A percentile compares a stretch with the other conserved stretches of the same genome.
Evolutionary conservation across 2,329 filamentous ascomycete species (phyloP).

Genomic region (Hawksworthiomyces lignivorus): DNA sequence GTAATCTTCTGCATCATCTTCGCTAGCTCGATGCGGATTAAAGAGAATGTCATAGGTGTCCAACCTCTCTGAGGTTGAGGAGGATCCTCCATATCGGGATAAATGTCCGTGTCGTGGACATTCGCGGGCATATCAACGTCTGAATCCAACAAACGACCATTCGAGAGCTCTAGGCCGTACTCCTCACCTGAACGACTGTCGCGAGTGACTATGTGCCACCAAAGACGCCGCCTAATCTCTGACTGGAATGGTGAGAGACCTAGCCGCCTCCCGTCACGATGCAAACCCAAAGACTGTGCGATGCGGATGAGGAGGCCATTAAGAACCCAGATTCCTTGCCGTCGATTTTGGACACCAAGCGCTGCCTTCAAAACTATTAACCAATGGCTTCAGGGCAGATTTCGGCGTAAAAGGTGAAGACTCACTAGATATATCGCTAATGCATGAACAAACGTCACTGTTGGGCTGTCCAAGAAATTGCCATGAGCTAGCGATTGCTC

Average conservation of each 20-base stretch:
- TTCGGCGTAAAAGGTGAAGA: no score
- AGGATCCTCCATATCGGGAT: not conserved
- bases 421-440: not conserved
- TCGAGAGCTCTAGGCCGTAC: not conserved
- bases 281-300: constrained; percentile 1
- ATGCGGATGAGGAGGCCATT: not conserved
- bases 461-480: constrained; percentile 1
- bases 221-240: constrained; percentile 1
- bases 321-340: not conserved
- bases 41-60: constrained; percentile 1
- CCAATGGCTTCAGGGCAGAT: no score
- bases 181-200: not conserved
- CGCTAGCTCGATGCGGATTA: not conserved
- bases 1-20: not conserved
- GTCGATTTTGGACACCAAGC: not conserved
- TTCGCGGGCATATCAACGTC: not conserved
- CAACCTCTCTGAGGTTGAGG: not conserved
- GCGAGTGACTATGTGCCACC: constrained; percentile 1
- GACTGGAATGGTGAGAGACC: not conserved
- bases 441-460: not conserved
- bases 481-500: not conserved
- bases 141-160: not conserved
- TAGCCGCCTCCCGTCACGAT: not conserved
- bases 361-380: no score
- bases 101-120: not conserved